Percentiles rank a stretch among this genome's conserved stretches.
Evolutionary conservation across 257 asterid genomes (phyloP).

Genomic region (Solanum corneliomulleri): DNA sequence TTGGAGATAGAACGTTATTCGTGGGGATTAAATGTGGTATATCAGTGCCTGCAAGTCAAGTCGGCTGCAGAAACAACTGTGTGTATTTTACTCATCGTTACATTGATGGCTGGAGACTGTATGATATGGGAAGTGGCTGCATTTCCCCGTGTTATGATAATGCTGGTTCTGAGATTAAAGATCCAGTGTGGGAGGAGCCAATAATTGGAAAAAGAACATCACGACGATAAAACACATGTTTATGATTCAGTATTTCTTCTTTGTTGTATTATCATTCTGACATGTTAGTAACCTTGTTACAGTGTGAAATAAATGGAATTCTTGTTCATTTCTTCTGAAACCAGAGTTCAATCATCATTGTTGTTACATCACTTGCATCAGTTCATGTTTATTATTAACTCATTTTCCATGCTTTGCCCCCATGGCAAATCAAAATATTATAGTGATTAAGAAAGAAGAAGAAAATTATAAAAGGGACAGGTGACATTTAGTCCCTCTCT

Average conservation of each 20-base stretch:
- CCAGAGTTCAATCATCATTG: neutral
- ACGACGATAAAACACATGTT: neutral
- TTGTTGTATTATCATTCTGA: neutral
- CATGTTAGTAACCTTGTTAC: neutral
- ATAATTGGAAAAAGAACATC: neutral
- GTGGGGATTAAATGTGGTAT: conserved; percentile 11
- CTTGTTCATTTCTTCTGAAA: neutral
- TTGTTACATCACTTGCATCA: neutral
- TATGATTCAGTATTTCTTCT: neutral
- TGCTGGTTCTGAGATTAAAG: neutral
- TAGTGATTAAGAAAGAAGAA: neutral
- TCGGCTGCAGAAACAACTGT: conserved; percentile 17
- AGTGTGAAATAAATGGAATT: neutral
- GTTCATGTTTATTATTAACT: neutral
- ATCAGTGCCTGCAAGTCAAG: conserved; percentile 8
- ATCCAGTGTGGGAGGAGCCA: conserved; percentile 1
- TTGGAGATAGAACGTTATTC: conserved; percentile 15
- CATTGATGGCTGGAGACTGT: conserved; percentile 13
- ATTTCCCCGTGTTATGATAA: neutral
- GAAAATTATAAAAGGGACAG: conserved; percentile 2
- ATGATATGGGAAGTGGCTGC: conserved; percentile 12
- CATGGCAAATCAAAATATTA: neutral
- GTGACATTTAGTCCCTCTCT: neutral
- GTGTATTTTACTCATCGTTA: conserved; percentile 6
- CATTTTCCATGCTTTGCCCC: neutral